phyloP scores from a whole-genome alignment of 495 filamentous ascomycete genomes.

The Xylaria sp. region DNA sequence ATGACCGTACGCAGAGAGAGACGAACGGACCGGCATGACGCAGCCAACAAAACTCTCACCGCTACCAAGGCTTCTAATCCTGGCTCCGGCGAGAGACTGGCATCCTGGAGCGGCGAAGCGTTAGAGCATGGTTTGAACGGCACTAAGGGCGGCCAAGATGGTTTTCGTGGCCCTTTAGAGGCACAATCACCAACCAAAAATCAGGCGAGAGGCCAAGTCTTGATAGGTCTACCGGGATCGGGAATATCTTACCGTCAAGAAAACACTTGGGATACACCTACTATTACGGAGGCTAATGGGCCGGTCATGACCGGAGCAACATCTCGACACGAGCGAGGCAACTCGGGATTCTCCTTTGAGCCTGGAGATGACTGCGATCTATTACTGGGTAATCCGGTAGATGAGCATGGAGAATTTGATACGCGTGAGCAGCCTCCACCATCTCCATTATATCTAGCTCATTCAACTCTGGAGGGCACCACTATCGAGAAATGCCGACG shows the following conservation, averaged over 20 bases:
- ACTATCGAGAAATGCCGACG: neutral
- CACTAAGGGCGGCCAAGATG: neutral
- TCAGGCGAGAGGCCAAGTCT: neutral
- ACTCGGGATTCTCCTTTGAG: slow-evolving; percentile 12
- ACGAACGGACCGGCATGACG: neutral
- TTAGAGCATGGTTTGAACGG: neutral
- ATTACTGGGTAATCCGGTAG: neutral
- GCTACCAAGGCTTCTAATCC: neutral
- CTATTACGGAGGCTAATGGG: neutral
- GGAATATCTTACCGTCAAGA: no score
- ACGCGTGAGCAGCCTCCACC: neutral
- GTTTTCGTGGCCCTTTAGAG: neutral
- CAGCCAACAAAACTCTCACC: neutral
- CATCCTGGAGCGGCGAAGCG: neutral
- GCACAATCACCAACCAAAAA: neutral
- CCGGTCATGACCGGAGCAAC: neutral
- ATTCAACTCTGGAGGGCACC: neutral
- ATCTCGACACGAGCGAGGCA: neutral
- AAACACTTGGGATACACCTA: neutral
- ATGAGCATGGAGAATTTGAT: neutral
- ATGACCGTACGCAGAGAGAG: no score
- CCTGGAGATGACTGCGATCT: slow-evolving; percentile 3
- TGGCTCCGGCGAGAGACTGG: neutral
- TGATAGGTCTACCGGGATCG: no score
- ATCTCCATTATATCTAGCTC: neutral